A percentile compares a stretch with the other conserved stretches of the same genome.
Evolutionary conservation across 1,284 basidiomycete genomes (phyloP).

Genomic region (Ustilago vetiveriae): DNA sequence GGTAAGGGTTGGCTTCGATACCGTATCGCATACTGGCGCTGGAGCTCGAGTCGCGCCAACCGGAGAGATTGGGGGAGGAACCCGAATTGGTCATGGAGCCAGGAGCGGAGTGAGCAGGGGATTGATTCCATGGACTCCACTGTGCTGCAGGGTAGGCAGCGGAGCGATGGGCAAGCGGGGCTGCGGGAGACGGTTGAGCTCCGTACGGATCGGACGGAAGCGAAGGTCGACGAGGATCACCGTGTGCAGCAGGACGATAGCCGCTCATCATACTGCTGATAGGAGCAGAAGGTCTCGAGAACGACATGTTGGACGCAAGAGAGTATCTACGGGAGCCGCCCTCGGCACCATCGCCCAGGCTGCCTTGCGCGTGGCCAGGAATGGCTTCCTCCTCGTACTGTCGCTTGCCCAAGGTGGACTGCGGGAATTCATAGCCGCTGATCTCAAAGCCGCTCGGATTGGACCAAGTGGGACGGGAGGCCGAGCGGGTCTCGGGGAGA

Average conservation of each 20-base stretch:
- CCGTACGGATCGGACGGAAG: slow-evolving; percentile 34
- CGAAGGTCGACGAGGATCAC: slow-evolving; percentile 39
- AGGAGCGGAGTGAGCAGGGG: slow-evolving; percentile 15
- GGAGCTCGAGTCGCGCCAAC: slow-evolving; percentile 29
- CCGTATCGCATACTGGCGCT: slow-evolving; percentile 31
- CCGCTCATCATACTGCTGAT: slow-evolving; percentile 43
- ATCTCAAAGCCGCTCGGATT: slow-evolving; percentile 38
- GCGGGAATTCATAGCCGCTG: slow-evolving; percentile 43
- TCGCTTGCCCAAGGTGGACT: slow-evolving; percentile 39
- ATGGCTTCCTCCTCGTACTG: slow-evolving; percentile 37
- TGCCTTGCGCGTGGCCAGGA: slow-evolving; percentile 3
- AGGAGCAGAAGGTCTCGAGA: slow-evolving; percentile 40
- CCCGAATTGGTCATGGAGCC: slow-evolving; percentile 16
- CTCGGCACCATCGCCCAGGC: slow-evolving; percentile 16
- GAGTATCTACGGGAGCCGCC: slow-evolving; percentile 34
- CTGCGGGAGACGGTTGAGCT: slow-evolving; percentile 13
- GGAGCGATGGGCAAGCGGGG: too few species aligned
- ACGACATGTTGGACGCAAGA: slow-evolving; percentile 35
- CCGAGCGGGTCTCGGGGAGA: slow-evolving; percentile 39
- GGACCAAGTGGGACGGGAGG: slow-evolving; percentile 23
- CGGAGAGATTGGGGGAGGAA: slow-evolving; percentile 24
- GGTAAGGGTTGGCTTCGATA: slow-evolving; percentile 17
- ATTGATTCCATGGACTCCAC: slow-evolving; percentile 28
- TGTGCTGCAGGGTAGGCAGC: slow-evolving; percentile 20
- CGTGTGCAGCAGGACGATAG: slow-evolving; percentile 28